These are phyloP conservation scores for Saitozyma podzolica DNA, from an alignment of 768 basidiomycete genomes.

Conservation along the genomic window DNA sequence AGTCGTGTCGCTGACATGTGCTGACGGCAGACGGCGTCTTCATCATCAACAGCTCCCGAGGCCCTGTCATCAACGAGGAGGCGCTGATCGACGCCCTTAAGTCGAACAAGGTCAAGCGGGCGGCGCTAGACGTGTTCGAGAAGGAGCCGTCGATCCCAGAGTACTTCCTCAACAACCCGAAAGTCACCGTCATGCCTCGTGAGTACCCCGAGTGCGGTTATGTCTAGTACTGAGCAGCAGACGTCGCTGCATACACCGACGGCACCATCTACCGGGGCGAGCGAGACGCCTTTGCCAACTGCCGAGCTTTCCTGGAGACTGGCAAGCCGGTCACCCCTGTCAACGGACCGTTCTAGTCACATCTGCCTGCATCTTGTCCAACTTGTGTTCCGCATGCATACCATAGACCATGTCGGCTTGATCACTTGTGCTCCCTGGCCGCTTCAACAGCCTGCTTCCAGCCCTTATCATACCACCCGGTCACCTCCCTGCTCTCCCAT, in stretches of 20 bases:
- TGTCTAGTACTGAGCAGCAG: neutral
- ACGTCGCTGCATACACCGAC: conserved; percentile 27
- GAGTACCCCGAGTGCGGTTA: conserved; percentile 2
- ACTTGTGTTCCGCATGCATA: too few species aligned
- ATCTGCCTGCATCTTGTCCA: too few species aligned
- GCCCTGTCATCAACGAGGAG: conserved; percentile 44
- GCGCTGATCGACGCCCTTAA: conserved; percentile 50
- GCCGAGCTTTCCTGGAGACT: conserved; percentile 31
- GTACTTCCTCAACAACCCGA: conserved; percentile 31
- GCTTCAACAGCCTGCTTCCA: too few species aligned
- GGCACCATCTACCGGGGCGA: conserved; percentile 31
- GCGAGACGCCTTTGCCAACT: conserved; percentile 35
- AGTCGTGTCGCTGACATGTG: neutral
- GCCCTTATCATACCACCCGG: neutral
- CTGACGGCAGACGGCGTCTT: conserved; percentile 31
- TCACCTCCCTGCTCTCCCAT: neutral
- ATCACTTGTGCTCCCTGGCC: too few species aligned
- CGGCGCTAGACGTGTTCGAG: conserved; percentile 52
- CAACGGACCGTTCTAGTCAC: conserved; percentile 29
- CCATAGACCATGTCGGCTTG: too few species aligned
- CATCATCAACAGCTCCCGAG: conserved; percentile 48
- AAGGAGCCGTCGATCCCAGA: conserved; percentile 46
- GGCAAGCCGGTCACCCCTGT: conserved; percentile 40
- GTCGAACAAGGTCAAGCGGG: conserved; percentile 43
- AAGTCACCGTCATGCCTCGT: conserved; percentile 26